Evolutionary conservation across 768 basidiomycete genomes (phyloP).

Genomic region (Pisolithus tinctorius): DNA sequence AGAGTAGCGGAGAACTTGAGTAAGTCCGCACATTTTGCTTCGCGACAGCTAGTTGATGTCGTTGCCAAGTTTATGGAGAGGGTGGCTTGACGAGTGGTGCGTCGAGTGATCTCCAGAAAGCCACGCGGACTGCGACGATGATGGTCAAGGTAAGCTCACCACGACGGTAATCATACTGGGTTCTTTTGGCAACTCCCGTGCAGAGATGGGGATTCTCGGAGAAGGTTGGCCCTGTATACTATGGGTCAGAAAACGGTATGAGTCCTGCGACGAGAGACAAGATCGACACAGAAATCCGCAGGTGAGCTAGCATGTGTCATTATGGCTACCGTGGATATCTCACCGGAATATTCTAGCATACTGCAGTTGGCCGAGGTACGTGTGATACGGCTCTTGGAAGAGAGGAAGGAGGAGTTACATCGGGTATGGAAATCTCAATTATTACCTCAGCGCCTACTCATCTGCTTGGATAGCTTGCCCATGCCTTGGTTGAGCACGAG

Average conservation of each 20-base stretch:
- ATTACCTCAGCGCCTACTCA: not conserved
- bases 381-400: slow-evolving; percentile 55
- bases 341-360: slow-evolving; percentile 32
- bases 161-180: not conserved
- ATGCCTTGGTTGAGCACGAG: slow-evolving; percentile 91
- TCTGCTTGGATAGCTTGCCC: slow-evolving; percentile 56
- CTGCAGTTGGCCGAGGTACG: slow-evolving; percentile 67
- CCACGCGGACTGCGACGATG: slow-evolving; percentile 68
- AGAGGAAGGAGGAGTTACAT: slow-evolving; percentile 70
- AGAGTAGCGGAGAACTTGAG: slow-evolving; percentile 91
- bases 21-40: slow-evolving; percentile 28
- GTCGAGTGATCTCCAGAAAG: slow-evolving; percentile 77
- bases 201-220: slow-evolving; percentile 75
- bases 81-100: slow-evolving; percentile 91
- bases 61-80: slow-evolving; percentile 65
- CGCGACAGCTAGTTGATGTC: slow-evolving; percentile 6
- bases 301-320: slow-evolving; percentile 36
- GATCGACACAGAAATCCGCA: slow-evolving; percentile 84
- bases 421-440: slow-evolving; percentile 37
- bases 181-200: not conserved
- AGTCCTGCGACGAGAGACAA: slow-evolving; percentile 73
- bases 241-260: slow-evolving; percentile 65
- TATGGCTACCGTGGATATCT: not conserved
- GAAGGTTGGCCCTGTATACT: slow-evolving; percentile 78
- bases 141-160: slow-evolving; percentile 75